Evolutionary conservation across 2,329 filamentous ascomycete genomes (phyloP).

Genomic region (Lasiodiplodia sp.): DNA sequence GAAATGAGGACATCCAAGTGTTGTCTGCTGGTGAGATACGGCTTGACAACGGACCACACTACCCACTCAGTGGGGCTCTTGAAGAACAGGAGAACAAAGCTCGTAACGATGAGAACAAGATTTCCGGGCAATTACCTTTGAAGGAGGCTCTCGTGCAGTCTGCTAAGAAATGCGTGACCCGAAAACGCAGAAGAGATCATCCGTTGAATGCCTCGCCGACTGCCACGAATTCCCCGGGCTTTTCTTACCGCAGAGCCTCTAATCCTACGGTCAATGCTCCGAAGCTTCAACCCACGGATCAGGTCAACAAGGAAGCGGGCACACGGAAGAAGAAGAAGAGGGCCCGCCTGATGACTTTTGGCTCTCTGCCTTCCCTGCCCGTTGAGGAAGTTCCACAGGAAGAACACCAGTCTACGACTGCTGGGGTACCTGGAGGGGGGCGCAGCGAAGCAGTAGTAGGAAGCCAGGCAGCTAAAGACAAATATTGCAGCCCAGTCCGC

Average conservation of each 20-base stretch:
- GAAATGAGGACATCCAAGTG: background rate
- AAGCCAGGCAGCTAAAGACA: background rate
- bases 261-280: background rate
- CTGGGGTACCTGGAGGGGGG: background rate
- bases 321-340: slow-evolving; percentile 4
- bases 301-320: background rate
- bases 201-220: slow-evolving; percentile 37
- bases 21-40: slow-evolving; percentile 8
- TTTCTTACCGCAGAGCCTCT: slow-evolving; percentile 38
- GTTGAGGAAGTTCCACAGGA: background rate
- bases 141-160: background rate
- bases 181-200: slow-evolving; percentile 27
- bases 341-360: slow-evolving; percentile 38
- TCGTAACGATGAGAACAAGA: background rate
- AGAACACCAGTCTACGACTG: background rate
- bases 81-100: slow-evolving; percentile 5
- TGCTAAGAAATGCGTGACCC: background rate
- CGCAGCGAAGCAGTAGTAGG: background rate
- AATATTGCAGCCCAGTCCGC: slow-evolving; percentile 1
- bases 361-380: background rate
- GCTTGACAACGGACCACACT: background rate
- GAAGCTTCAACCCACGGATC: background rate
- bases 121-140: background rate
- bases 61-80: background rate
- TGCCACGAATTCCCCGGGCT: slow-evolving; percentile 39